Conservation (phyloP, 139 green algal species). For the Chlorella vulgaris region DNA sequence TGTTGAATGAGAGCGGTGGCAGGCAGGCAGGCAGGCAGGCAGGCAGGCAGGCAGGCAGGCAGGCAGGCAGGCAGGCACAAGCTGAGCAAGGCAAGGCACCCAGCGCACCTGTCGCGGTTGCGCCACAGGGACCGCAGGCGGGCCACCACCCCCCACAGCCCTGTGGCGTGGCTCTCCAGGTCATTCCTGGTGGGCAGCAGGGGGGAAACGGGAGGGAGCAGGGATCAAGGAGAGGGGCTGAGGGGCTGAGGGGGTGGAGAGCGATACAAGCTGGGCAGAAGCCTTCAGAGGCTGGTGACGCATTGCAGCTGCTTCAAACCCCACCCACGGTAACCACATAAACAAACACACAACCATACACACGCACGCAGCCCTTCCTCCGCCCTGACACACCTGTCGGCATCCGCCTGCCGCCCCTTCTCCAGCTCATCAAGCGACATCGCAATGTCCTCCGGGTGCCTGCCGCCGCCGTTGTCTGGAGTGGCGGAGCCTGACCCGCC, state of each 20-base stretch:
- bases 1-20: neutral
- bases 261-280: too few species aligned
- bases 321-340: too few species aligned
- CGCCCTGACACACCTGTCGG: neutral
- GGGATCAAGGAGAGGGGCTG: too few species aligned
- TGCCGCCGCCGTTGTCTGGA: neutral
- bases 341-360: neutral
- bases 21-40: neutral
- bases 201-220: neutral
- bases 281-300: too few species aligned
- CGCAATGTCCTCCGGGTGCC: constrained; percentile 12
- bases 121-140: neutral
- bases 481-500: neutral
- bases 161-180: constrained; percentile 4
- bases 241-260: too few species aligned
- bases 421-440: constrained; percentile 12
- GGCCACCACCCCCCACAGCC: neutral
- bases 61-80: neutral
- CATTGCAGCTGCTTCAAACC: too few species aligned
- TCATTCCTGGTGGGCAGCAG: neutral
- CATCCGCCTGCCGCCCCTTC: neutral
- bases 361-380: neutral
- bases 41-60: neutral
- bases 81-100: neutral
- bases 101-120: constrained; percentile 10